A percentile compares a stretch with the other conserved stretches of the same genome.
These are phyloP conservation scores for Colletotrichum theobromicola DNA, from an alignment of 2,329 filamentous ascomycete species.

Conservation along the genomic window DNA sequence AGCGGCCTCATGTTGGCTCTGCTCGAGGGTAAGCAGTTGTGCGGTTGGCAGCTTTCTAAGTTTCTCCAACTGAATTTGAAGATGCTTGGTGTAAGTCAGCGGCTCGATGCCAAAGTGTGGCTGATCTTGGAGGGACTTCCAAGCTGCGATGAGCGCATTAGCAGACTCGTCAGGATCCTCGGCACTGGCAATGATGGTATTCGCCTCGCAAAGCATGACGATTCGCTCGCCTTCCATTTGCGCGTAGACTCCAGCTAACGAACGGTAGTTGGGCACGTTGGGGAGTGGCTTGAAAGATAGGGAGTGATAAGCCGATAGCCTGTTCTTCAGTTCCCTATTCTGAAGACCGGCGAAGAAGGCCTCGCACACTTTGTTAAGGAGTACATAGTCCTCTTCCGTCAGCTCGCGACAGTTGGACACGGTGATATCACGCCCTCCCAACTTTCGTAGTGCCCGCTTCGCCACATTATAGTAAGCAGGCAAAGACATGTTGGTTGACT, in stretches of 20 bases:
- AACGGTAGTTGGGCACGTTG: constrained; percentile 41
- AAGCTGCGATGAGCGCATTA: constrained; percentile 43
- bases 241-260: constrained; percentile 57
- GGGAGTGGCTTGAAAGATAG: constrained; percentile 40
- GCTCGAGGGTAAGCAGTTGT: constrained; percentile 58
- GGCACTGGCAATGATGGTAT: constrained; percentile 37
- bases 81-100: constrained; percentile 55
- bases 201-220: constrained; percentile 49
- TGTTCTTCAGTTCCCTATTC: constrained; percentile 49
- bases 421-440: constrained; percentile 56
- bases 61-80: constrained; percentile 52
- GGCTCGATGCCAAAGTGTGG: constrained; percentile 50
- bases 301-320: constrained; percentile 52
- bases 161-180: constrained; percentile 40
- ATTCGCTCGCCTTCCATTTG: constrained; percentile 64
- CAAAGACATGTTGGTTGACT: constrained; percentile 46
- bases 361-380: constrained; percentile 57
- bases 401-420: constrained; percentile 51
- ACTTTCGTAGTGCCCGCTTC: constrained; percentile 53
- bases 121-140: constrained; percentile 49
- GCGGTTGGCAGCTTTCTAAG: constrained; percentile 58
- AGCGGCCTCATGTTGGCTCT: constrained; percentile 58
- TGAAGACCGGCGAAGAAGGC: constrained; percentile 61
- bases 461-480: constrained; percentile 52
- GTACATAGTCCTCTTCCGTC: constrained; percentile 45